These are phyloP conservation scores for Strobilomyces echinocephalus DNA, from an alignment of 768 basidiomycete genomes.

Conservation along the genomic window DNA sequence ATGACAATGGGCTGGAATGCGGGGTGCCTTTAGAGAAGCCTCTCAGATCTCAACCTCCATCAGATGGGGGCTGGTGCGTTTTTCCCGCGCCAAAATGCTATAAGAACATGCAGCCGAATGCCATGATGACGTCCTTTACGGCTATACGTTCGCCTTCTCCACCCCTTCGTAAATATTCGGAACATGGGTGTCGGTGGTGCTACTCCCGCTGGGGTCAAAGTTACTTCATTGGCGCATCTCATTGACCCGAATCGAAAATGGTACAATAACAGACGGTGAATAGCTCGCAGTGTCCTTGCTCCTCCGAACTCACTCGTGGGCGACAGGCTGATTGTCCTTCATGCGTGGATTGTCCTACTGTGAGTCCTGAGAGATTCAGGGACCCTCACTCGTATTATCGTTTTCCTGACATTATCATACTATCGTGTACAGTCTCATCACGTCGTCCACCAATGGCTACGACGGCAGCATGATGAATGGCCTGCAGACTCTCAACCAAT, in stretches of 20 bases:
- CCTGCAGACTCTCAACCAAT: slow-evolving; percentile 62
- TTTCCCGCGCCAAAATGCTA: no score
- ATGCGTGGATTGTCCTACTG: slow-evolving; percentile 69
- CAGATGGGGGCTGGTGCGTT: no score
- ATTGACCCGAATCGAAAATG: slow-evolving; percentile 64
- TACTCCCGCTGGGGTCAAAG: slow-evolving; percentile 14
- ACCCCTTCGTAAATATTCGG: no score
- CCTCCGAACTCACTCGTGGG: neutral
- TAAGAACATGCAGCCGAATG: no score
- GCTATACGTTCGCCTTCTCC: no score
- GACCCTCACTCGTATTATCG: neutral
- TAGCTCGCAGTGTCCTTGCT: neutral
- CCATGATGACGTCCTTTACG: no score
- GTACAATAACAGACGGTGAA: slow-evolving; percentile 74
- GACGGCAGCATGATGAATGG: slow-evolving; percentile 81
- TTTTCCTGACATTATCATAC: neutral
- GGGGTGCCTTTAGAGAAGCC: no score
- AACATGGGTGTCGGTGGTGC: slow-evolving; percentile 54
- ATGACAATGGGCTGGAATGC: no score
- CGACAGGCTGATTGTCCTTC: slow-evolving; percentile 52
- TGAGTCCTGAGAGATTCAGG: slow-evolving; percentile 26
- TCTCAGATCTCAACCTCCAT: no score
- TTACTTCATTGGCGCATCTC: slow-evolving; percentile 46
- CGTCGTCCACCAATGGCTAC: slow-evolving; percentile 71
- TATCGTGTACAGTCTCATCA: slow-evolving; percentile 49